These are phyloP conservation scores for Mortierella antarctica DNA, from an alignment of 192 early-diverging fungal genomes.

Conservation along the genomic window DNA sequence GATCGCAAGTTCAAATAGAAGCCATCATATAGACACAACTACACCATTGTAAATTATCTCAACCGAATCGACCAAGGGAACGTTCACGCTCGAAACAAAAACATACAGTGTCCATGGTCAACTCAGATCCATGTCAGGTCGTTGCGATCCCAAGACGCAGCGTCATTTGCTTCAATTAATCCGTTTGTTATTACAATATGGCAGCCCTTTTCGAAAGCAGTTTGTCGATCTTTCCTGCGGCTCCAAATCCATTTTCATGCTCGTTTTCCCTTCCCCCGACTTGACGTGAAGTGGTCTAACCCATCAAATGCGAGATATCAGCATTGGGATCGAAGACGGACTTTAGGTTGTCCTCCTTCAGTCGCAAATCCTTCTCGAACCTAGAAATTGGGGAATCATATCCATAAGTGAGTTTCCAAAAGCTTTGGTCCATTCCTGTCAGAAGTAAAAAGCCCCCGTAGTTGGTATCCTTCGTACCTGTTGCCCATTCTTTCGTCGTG, in stretches of 20 bases:
- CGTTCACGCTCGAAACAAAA: too few species aligned
- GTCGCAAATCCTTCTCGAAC: constrained; percentile 50
- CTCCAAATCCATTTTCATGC: not conserved
- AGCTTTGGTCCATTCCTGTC: not conserved
- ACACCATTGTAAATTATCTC: constrained; percentile 5
- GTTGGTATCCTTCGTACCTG: constrained; percentile 46
- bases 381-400: constrained; percentile 1
- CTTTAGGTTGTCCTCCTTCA: constrained; percentile 44
- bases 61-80: not conserved
- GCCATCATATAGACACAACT: not conserved
- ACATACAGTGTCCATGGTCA: too few species aligned
- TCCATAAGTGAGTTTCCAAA: not conserved
- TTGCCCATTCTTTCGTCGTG: constrained; percentile 87
- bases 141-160: too few species aligned
- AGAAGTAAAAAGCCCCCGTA: not conserved
- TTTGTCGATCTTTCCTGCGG: not conserved
- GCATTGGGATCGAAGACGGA: constrained; percentile 36
- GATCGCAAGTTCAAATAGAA: constrained; percentile 44
- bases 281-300: constrained; percentile 1
- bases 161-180: too few species aligned
- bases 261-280: not conserved
- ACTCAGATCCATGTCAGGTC: too few species aligned
- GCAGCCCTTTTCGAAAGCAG: not conserved
- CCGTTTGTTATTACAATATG: too few species aligned
- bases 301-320: constrained; percentile 37